Evolutionary conservation across 139 green algal species (phyloP).

Genomic region (Chlorella sp.): DNA sequence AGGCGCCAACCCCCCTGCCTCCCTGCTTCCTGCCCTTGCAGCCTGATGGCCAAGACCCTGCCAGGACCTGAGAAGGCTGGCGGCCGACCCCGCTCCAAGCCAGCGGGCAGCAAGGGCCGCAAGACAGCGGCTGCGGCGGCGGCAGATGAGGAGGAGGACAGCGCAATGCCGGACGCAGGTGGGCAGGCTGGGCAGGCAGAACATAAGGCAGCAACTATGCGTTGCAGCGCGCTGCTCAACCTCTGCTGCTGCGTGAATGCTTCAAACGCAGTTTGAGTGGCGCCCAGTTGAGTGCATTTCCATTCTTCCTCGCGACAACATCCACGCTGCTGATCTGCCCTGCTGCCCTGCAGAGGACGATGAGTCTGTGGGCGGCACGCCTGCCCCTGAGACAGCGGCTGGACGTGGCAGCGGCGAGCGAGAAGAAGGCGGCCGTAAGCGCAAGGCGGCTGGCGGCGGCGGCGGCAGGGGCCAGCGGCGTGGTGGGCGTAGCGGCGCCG

Average conservation of each 20-base stretch:
- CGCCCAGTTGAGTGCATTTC: too few species aligned
- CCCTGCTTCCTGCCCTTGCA: too few species aligned
- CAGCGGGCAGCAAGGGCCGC: background rate
- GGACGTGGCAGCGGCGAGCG: background rate
- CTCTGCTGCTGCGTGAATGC: too few species aligned
- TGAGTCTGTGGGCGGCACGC: constrained; percentile 2
- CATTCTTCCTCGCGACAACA: too few species aligned
- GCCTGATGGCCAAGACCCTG: constrained; percentile 10
- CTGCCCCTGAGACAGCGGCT: background rate
- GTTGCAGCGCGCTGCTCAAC: too few species aligned
- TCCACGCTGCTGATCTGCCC: background rate
- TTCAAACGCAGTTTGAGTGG: too few species aligned
- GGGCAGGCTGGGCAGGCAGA: background rate
- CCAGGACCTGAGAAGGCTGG: constrained; percentile 8
- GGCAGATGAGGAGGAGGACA: background rate
- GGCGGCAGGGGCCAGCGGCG: background rate
- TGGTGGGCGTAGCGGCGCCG: background rate
- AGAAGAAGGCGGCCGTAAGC: background rate
- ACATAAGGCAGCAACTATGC: too few species aligned
- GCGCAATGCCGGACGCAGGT: background rate
- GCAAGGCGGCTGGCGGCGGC: background rate
- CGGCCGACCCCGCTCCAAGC: background rate
- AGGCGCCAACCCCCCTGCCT: too few species aligned
- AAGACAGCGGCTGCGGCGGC: background rate
- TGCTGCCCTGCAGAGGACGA: background rate